Base-by-base conservation (phyloP, 164 flowering plant species). In the Aristolochia californica region DNA sequence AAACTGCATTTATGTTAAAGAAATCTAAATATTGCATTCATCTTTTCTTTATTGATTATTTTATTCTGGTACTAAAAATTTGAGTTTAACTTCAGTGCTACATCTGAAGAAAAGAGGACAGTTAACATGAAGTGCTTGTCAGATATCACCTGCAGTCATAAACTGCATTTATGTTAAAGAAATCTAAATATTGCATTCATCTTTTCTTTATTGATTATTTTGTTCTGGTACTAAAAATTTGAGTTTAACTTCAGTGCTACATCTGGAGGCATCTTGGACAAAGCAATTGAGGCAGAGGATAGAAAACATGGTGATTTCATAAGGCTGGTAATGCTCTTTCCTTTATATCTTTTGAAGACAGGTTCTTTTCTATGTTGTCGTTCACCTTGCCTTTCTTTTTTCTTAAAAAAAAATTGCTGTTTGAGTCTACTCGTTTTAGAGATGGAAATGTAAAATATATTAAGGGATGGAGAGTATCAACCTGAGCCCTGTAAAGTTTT, bases 191-290 rank as follows among this genome's bases (percentile, higher is more conserved):
- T 34, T 34, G 40, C 40, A 51, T 54, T 15, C 43, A 28, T 27
- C 27, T 43, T 20, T 56, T 56, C 17, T 43, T 38, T 56, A 21
- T 10, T 56, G 48, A 9, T 13, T 26, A 25, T 56, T n/a, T 5
- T 47, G 13, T 17, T 47, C 15, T 56, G 44, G 11, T 24, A 21
- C 44, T 43, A 15, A 10, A 23, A 12, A 22, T 34, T 21, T 20
- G 26, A 28, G 30, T 28, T 27, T 48, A 17, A 20, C 48, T 52
- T 12, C 74, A 93, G 98, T 82, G 94, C 98, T 59, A 93, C 98
- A 53, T 71, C 98, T 10, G 98, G 98, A 57, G 97, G 98, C 60
- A 93, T 93, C 68, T 84, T 91, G 63, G 98, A 91, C 72, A 82
- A 70, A 78, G 93, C 96, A 56, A 72, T 91, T 66, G 93, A 93